Evolutionary conservation across 345 rosid genomes (phyloP).

Genomic region (Cardamine resedifolia): DNA sequence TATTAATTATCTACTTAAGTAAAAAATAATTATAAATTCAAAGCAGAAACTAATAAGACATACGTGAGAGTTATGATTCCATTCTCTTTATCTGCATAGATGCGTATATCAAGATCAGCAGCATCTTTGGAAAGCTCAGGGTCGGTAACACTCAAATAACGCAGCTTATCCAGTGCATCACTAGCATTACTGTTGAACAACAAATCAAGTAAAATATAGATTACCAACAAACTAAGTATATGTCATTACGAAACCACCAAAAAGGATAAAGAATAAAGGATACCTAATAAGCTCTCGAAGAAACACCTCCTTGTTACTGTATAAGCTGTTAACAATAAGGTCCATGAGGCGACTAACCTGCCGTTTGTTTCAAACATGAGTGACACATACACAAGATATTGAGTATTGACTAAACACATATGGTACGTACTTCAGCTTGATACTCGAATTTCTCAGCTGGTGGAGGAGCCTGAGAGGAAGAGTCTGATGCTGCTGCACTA

Average conservation of each 20-base stretch:
- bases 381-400: not conserved
- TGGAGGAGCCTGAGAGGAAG: slow-evolving; percentile 53
- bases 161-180: slow-evolving; percentile 94
- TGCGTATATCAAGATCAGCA: slow-evolving; percentile 80
- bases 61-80: slow-evolving; percentile 80
- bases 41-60: slow-evolving; percentile 16
- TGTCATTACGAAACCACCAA: not conserved
- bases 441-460: slow-evolving; percentile 80
- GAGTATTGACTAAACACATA: not conserved
- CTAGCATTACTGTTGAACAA: slow-evolving; percentile 81
- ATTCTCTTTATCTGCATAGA: slow-evolving; percentile 80
- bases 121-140: slow-evolving; percentile 73
- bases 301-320: slow-evolving; percentile 97
- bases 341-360: slow-evolving; percentile 99
- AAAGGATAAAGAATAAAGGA: not conserved
- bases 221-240: not conserved
- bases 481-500: slow-evolving; percentile 64
- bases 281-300: slow-evolving; percentile 95
- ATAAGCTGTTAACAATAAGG: slow-evolving; percentile 91
- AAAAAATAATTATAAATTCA: not conserved
- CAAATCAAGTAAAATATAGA: not conserved
- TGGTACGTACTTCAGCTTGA: slow-evolving; percentile 79
- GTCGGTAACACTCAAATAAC: slow-evolving; percentile 81
- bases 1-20: not conserved
- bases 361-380: not conserved